These are phyloP conservation scores for Yamadazyma sp. DNA, from an alignment of 805 yeast species.

Conservation along the genomic window DNA sequence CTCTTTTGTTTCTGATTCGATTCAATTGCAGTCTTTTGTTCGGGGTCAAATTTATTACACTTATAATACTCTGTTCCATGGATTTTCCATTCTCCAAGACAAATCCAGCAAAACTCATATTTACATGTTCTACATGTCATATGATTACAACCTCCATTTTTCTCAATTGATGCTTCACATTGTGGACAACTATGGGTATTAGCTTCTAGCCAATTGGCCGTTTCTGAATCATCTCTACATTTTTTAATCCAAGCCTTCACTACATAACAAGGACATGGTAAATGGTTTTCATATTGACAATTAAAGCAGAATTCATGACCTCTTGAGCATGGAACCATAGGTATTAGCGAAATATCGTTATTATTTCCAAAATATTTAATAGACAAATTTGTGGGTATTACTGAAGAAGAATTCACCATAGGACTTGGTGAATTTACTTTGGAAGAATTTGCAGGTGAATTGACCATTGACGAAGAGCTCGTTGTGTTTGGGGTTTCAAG, in stretches of 20 bases:
- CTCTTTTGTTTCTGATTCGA: conserved; percentile 43
- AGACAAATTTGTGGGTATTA: too few species aligned
- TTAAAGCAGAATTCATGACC: conserved; percentile 74
- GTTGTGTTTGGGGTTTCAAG: too few species aligned
- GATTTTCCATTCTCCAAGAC: conserved; percentile 68
- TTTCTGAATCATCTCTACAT: conserved; percentile 84
- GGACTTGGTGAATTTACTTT: conserved; percentile 3
- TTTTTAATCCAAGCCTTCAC: conserved; percentile 72
- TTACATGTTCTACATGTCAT: conserved; percentile 82
- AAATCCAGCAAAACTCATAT: conserved; percentile 91
- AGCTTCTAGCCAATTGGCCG: conserved; percentile 79
- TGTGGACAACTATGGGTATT: conserved; percentile 86
- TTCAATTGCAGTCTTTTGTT: conserved; percentile 36
- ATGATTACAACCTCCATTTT: conserved; percentile 96
- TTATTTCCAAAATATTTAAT: too few species aligned
- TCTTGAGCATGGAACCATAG: conserved; percentile 65
- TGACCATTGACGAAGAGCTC: too few species aligned
- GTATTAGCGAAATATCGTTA: conserved; percentile 37
- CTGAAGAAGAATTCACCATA: too few species aligned
- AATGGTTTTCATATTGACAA: conserved; percentile 74
- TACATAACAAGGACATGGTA: conserved; percentile 77
- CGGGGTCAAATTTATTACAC: conserved; percentile 55
- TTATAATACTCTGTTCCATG: conserved; percentile 66
- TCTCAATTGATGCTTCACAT: conserved; percentile 78
- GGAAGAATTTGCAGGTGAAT: too few species aligned